Evolutionary conservation across 306 rosid species (phyloP), one percentile per base, ranked within the genome.

Genomic region (Morella rubra): DNA sequence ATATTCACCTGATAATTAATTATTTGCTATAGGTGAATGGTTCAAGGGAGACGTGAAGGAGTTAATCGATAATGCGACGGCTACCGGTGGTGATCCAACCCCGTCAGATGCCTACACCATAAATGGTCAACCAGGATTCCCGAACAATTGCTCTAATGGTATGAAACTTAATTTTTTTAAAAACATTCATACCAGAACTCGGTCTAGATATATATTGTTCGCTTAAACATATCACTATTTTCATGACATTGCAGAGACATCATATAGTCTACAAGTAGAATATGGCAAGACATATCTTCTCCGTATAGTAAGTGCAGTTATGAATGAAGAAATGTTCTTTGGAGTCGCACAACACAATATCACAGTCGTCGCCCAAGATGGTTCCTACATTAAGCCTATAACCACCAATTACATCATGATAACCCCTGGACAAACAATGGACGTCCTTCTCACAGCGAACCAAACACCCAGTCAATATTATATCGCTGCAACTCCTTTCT

Each of bases 391-490:
- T 1, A 81, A 79, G 80, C 91, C 81, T 22, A 15, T 85, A 13
- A 32, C 52, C 37, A 80, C 54, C 52, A 69, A 67, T 40, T 83
- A 74, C 81, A 84, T 88, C 45, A 27, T 79, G 71, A 88, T 88
- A 69, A 24, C 87, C 12, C 91, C 89, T 44, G 87, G 91, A 10
- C 89, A 88, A 75, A 67, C 91, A 7, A 83, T 83, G 56, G 91
- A 88, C 24, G 59, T 71, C 5, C 65, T 88, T 54, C 32, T 88
- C 19, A 5, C 76, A n/a, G 83, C 89, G 0, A 81, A 81, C 78
- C 89, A 85, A 52, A 6, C 67, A 0, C 80, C 61, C 3, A 68
- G 77, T 61, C 77, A 53, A 40, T 89, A 87, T 56, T 89, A 85
- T 56, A 79, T 89, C 82, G 77, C 84, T 54, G 79, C 90, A 37